Conservation (phyloP, 495 filamentous ascomycete genomes). For the Aspergillus hancockii region DNA sequence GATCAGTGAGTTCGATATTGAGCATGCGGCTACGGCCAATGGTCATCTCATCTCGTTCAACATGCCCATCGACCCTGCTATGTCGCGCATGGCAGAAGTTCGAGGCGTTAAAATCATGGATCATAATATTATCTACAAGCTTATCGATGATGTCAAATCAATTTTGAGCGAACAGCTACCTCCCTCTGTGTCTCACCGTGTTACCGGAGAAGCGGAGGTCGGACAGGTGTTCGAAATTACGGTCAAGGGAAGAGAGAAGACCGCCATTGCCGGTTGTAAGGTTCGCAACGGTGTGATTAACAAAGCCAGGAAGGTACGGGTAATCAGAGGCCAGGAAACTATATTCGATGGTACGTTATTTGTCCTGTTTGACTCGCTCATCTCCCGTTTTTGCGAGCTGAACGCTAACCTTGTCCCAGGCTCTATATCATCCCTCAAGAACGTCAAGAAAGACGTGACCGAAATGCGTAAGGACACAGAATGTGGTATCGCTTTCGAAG, state of each 20-base stretch:
- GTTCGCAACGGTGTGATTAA: slow-evolving; percentile 77
- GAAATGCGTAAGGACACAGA: slow-evolving; percentile 91
- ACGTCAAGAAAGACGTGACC: slow-evolving; percentile 84
- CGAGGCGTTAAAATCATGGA: slow-evolving; percentile 75
- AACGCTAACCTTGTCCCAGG: slow-evolving; percentile 48
- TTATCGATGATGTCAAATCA: slow-evolving; percentile 78
- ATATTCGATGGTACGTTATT: slow-evolving; percentile 74
- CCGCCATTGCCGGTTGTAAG: slow-evolving; percentile 82
- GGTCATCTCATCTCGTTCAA: slow-evolving; percentile 85
- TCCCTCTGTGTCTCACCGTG: slow-evolving; percentile 61
- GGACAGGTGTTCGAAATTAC: slow-evolving; percentile 81
- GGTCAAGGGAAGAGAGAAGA: slow-evolving; percentile 64
- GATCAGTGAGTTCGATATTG: slow-evolving; percentile 83
- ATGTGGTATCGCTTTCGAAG: slow-evolving; percentile 85
- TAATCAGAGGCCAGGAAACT: slow-evolving; percentile 66
- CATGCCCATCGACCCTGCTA: slow-evolving; percentile 64
- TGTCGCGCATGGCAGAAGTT: slow-evolving; percentile 66
- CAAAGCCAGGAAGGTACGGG: slow-evolving; percentile 63
- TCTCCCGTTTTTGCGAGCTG: neutral
- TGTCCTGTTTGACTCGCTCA: neutral
- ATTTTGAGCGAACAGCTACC: slow-evolving; percentile 67
- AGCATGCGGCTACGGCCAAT: slow-evolving; percentile 74
- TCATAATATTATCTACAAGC: slow-evolving; percentile 89
- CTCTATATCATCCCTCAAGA: slow-evolving; percentile 75
- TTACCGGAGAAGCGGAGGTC: slow-evolving; percentile 88